Base-by-base conservation (phyloP, 495 filamentous ascomycete genomes). In the Aspergillus campestris region DNA sequence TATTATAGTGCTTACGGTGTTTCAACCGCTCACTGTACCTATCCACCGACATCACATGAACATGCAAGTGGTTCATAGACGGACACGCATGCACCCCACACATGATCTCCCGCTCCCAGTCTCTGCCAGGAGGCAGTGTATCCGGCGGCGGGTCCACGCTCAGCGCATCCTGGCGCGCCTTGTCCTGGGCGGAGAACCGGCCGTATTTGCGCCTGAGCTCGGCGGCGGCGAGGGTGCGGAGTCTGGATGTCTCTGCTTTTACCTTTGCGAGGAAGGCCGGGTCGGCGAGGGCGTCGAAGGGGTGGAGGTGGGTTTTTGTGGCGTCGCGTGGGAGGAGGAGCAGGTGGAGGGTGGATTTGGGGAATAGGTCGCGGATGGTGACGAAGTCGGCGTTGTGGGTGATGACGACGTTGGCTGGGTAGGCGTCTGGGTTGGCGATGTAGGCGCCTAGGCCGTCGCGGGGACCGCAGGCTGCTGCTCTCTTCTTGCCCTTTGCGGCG, bases 61-160 rank as follows among this genome's bases (percentile, higher is more conserved):
- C 73, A 62, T 98, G 92, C 44, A 98, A 62, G 64, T 96, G 87
- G 43, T 79, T 82, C 92, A 98, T 95, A 13, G 79, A 85, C n/a
- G 92, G 92, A 44, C 80, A 74, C 3, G 86, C 84, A 66, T 98
- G 92, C 0, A 94, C 70, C 14, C 92, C 92, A 11, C 80, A 74
- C 34, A 80, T 74, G 44, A 96, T 73, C 24, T 92, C 87, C n/a
- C 61, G 60, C 33, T 73, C 68, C 85, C 87, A 98, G 59, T 95
- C 80, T 13, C 90, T 69, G 1, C 89, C 89, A 0, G 56, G 48
- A 0, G 89, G 88, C 12, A 87, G 63, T 30, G 72, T 60, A 15
- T 72, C 68, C 4, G 57, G 58, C 8, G 70, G 66, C 6, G 61
- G 58, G 41, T 70, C 60, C 5, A 52, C 52, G 50, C 50, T 64